These are phyloP conservation scores for Venturia effusa DNA, from an alignment of 2,329 filamentous ascomycete genomes.

Conservation along the genomic window DNA sequence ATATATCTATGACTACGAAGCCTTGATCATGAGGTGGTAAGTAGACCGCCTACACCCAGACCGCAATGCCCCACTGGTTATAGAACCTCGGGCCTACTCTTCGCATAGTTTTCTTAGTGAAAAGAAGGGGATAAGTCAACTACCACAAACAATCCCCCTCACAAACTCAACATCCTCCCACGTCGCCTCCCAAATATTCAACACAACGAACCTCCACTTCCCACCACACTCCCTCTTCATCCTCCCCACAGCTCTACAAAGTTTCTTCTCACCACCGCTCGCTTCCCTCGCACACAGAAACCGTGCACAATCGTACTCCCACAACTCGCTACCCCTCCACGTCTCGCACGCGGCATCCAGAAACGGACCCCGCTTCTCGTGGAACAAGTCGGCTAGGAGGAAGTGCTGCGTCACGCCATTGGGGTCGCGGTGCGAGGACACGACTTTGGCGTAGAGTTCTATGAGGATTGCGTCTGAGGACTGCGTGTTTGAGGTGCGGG, in stretches of 20 bases:
- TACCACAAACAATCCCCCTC: conserved; percentile 28
- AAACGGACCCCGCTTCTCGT: conserved; percentile 42
- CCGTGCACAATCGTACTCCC: conserved; percentile 30
- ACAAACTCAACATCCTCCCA: conserved; percentile 45
- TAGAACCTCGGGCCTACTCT: too few relatives aligned
- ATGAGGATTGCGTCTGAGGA: conserved; percentile 41
- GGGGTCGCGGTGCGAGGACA: conserved; percentile 41
- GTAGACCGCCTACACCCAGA: too few relatives aligned
- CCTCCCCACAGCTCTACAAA: conserved; percentile 39
- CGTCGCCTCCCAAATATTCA: conserved; percentile 41
- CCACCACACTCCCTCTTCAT: conserved; percentile 32
- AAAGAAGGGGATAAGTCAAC: neutral
- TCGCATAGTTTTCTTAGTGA: too few relatives aligned
- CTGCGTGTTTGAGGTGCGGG: conserved; percentile 33
- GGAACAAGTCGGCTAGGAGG: conserved; percentile 52
- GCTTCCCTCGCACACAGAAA: conserved; percentile 29
- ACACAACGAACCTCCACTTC: conserved; percentile 34
- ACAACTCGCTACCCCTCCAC: conserved; percentile 35
- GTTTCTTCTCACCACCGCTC: conserved; percentile 19
- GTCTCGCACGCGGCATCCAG: conserved; percentile 36
- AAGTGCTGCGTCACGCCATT: conserved; percentile 44
- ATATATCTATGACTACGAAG: too few relatives aligned
- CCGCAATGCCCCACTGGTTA: too few relatives aligned
- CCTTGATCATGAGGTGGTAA: too few relatives aligned
- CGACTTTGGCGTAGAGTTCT: conserved; percentile 54